A percentile compares a stretch with the other conserved stretches of the same genome.
Evolutionary conservation across 768 basidiomycete species (phyloP).

Genomic region (Termitomyces sp.): DNA sequence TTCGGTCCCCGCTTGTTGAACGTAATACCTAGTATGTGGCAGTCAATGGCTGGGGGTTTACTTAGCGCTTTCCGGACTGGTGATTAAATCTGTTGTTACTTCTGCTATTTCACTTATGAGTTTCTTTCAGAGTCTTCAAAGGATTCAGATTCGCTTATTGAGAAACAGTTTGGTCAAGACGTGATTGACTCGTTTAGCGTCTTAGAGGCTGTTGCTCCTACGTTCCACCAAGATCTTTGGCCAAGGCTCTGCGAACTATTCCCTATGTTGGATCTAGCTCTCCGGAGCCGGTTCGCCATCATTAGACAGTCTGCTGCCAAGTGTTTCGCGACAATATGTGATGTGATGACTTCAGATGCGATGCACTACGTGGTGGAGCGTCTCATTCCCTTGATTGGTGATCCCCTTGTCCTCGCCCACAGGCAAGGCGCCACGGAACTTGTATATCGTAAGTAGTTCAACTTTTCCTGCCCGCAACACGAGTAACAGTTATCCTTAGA

Average conservation of each 20-base stretch:
- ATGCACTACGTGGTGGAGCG: constrained; percentile 90
- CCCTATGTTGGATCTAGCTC: constrained; percentile 70
- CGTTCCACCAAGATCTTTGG: constrained; percentile 71
- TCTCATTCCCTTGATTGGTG: constrained; percentile 79
- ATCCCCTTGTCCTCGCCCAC: constrained; percentile 69
- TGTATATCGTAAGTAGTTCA: constrained; percentile 75
- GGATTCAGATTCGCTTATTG: constrained; percentile 63
- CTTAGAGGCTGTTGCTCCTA: constrained; percentile 76
- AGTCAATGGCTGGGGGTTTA: constrained; percentile 82
- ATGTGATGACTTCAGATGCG: constrained; percentile 79
- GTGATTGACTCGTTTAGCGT: constrained; percentile 93
- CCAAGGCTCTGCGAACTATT: constrained; percentile 69
- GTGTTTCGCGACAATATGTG: constrained; percentile 86
- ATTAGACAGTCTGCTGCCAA: constrained; percentile 85
- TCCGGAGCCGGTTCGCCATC: constrained; percentile 87
- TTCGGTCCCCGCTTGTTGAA: constrained; percentile 76
- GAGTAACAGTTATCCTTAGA: constrained; percentile 48
- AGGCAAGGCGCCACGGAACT: constrained; percentile 90
- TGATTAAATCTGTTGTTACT: constrained; percentile 31
- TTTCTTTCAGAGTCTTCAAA: constrained; percentile 45
- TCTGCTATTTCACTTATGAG: not conserved
- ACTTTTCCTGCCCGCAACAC: not conserved
- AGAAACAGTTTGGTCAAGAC: constrained; percentile 78
- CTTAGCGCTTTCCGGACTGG: constrained; percentile 65
- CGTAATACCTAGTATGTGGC: constrained; percentile 93